A percentile compares a stretch with the other conserved stretches of the same genome.
Evolutionary conservation across 2,329 filamentous ascomycete genomes (phyloP).

Genomic region (Calonectria honghensis): DNA sequence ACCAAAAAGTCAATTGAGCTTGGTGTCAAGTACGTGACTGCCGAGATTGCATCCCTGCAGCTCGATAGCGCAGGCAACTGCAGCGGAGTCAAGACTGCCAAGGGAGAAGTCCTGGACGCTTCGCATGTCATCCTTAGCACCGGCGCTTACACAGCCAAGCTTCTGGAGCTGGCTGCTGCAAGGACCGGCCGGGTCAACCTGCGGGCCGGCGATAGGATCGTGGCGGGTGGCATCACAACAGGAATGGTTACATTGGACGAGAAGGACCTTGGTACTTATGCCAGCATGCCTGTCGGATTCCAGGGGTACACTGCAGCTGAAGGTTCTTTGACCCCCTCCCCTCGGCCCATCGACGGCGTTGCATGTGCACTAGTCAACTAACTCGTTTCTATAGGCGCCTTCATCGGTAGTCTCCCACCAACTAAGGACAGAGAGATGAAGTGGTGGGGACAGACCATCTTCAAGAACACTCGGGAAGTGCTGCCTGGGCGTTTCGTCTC

Average conservation of each 20-base stretch:
- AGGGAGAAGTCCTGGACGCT: conserved; percentile 67
- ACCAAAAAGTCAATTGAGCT: conserved; percentile 71
- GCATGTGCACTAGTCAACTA: conserved; percentile 55
- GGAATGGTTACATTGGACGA: conserved; percentile 73
- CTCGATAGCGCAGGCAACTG: conserved; percentile 68
- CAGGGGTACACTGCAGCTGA: conserved; percentile 62
- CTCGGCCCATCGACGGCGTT: not conserved
- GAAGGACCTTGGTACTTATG: conserved; percentile 65
- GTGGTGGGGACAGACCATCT: conserved; percentile 78
- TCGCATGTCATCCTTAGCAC: conserved; percentile 73
- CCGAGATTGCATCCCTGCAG: conserved; percentile 68
- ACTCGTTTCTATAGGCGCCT: conserved; percentile 65
- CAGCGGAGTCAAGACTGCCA: conserved; percentile 68
- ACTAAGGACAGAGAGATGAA: conserved; percentile 71
- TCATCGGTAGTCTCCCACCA: conserved; percentile 75
- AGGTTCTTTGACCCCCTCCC: conserved; percentile 50
- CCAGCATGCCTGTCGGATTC: conserved; percentile 69
- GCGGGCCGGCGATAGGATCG: conserved; percentile 71
- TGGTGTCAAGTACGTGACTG: conserved; percentile 76
- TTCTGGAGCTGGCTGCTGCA: conserved; percentile 72
- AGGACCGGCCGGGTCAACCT: conserved; percentile 68
- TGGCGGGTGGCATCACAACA: conserved; percentile 76
- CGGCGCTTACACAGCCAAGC: conserved; percentile 74
- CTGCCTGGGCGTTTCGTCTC: conserved; percentile 73
- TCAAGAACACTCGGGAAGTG: conserved; percentile 72